Conservation (phyloP, 2,329 filamentous ascomycete genomes). For the Fusarium buxicola region DNA sequence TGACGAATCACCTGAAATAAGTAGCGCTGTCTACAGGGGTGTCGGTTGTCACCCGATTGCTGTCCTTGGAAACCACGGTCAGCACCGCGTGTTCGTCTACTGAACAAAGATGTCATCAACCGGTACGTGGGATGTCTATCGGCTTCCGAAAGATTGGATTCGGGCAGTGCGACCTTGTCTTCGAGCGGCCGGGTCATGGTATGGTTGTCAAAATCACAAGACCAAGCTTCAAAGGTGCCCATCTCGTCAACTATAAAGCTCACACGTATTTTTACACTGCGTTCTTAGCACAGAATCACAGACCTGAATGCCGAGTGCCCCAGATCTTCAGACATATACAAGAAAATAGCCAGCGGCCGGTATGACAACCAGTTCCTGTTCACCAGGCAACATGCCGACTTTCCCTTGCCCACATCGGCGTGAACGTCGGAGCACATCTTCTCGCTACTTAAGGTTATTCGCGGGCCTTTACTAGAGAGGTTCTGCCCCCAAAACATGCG, state of each 20-base stretch:
- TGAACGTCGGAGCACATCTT: constrained; percentile 43
- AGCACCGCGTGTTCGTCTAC: neutral
- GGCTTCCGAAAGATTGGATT: constrained; percentile 42
- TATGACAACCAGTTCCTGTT: neutral
- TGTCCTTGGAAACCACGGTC: neutral
- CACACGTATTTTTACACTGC: constrained; percentile 34
- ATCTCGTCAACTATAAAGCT: constrained; percentile 35
- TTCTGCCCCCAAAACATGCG: constrained; percentile 26
- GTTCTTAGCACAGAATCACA: constrained; percentile 1
- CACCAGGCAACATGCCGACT: neutral
- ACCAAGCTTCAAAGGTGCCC: constrained; percentile 32
- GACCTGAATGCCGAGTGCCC: neutral
- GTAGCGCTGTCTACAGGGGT: too few relatives aligned
- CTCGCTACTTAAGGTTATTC: constrained; percentile 36
- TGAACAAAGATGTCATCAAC: neutral
- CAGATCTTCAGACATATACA: neutral
- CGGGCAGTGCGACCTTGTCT: constrained; percentile 45
- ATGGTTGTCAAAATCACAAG: constrained; percentile 41
- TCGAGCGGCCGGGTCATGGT: constrained; percentile 26
- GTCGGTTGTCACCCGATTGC: neutral
- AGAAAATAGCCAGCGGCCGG: constrained; percentile 8
- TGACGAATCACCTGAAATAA: neutral
- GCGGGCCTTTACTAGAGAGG: constrained; percentile 35
- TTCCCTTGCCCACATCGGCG: constrained; percentile 34
- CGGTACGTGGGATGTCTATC: neutral